Percentiles rank a stretch among this genome's conserved stretches.
These are phyloP conservation scores for Syzygium aqueum DNA, from an alignment of 345 rosid genomes.

Conservation along the genomic window DNA sequence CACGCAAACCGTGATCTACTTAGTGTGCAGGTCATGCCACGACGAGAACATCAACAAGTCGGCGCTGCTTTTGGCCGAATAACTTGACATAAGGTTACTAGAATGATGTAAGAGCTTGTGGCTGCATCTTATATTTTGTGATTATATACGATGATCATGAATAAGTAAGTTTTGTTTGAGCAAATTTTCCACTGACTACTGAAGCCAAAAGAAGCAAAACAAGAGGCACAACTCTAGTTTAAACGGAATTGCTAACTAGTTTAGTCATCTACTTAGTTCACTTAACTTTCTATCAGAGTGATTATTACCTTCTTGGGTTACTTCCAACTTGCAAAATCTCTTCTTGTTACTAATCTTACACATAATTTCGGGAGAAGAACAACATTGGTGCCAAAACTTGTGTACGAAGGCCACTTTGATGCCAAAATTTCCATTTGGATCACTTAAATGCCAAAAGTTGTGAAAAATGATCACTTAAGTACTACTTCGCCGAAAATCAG, in stretches of 20 bases:
- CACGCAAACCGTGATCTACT: constrained; percentile 36
- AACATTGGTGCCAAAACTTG: no score
- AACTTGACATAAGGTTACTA: not conserved
- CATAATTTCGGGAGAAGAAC: no score
- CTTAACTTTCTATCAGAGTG: not conserved
- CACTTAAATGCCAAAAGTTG: no score
- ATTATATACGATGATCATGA: not conserved
- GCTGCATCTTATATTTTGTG: not conserved
- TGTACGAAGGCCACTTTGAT: no score
- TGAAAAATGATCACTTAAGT: no score
- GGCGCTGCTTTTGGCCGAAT: constrained; percentile 28
- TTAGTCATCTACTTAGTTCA: not conserved
- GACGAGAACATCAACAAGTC: constrained; percentile 33
- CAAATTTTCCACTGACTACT: not conserved
- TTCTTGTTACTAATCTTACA: not conserved
- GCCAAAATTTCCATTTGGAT: no score
- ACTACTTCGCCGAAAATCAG: no score
- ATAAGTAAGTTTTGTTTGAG: not conserved
- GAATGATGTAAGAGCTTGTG: not conserved
- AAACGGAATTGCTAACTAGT: not conserved
- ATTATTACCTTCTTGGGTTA: no score
- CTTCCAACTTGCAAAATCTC: not conserved
- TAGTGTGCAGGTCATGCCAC: constrained; percentile 54
- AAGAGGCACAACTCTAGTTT: not conserved
- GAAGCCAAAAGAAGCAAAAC: not conserved